phyloP scores from a whole-genome alignment of 805 yeast genomes.

The Jamesozyma gamospora region DNA sequence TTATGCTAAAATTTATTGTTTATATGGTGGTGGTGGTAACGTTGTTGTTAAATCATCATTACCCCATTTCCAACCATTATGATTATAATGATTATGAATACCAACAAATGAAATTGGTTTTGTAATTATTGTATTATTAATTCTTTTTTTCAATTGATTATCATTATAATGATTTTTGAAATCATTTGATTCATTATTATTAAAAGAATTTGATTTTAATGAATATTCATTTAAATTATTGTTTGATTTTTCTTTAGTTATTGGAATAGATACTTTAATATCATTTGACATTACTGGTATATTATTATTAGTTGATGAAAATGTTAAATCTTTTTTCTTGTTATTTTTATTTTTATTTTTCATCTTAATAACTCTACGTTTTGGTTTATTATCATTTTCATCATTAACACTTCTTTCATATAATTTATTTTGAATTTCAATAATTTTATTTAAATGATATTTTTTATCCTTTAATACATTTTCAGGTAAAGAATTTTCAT shows the following conservation, averaged over 20 bases:
- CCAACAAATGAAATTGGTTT: conserved; percentile 3
- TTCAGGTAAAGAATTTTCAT: conserved; percentile 18
- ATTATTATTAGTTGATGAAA: background rate
- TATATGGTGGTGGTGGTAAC: conserved; percentile 22
- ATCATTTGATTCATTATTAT: background rate
- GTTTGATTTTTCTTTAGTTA: background rate
- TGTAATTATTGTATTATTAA: conserved; percentile 1
- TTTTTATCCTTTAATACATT: conserved; percentile 16
- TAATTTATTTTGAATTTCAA: conserved; percentile 25
- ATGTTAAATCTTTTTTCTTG: background rate
- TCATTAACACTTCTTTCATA: conserved; percentile 24
- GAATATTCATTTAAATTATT: background rate
- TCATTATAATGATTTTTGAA: background rate
- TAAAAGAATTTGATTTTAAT: background rate
- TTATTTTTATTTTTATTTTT: background rate
- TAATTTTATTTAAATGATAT: conserved; percentile 21
- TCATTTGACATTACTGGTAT: background rate
- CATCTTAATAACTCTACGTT: conserved; percentile 18
- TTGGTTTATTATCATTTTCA: conserved; percentile 19
- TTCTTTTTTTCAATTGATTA: background rate
- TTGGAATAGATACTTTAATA: background rate
- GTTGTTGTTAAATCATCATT: conserved; percentile 13
- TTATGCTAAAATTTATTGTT: background rate
- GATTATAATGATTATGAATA: conserved; percentile 3
- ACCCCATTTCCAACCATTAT: conserved; percentile 18